Evolutionary conservation across 352 stramenopile species (phyloP), one percentile per base, ranked within the genome.

Genomic region (Phytophthora cactorum): DNA sequence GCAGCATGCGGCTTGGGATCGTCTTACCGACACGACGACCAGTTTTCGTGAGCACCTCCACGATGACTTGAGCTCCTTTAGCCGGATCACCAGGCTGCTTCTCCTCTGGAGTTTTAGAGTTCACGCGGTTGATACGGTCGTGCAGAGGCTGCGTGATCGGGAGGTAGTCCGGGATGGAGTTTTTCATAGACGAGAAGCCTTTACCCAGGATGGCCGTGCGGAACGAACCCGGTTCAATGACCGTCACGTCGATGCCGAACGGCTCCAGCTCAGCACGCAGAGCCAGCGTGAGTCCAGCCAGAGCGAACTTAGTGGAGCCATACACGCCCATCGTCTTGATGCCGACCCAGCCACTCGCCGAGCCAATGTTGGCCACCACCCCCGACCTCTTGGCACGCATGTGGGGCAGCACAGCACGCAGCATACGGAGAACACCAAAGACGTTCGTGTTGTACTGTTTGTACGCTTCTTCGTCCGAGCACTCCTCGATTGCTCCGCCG

Each of bases 211-310:
- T 76, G 7, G 58, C 59, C 3, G 77, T 85, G 27, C 77, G 71
- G 63, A 85, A 82, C 31, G 68, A 74, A n/a, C 77, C 72, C 17
- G 76, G 76, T 44, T 85, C 77, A 47, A 85, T 75, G 53, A 77
- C 74, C 3, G 69, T 81, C 29, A 82, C 74, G 7, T 85, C 72
- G 46, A 84, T 84, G 36, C 59, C 55, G n/a, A 84, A 72, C 11
- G 65, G 57, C 44, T 70, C 63, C 0, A 84, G 55, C 51, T 84
- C 77, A 25, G 55, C 43, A 6, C 59, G 65, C 22, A 84, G 44
- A 9, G 70, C 67, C 60, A 82, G 29, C 0, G 74, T 71, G 25
- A 84, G 56, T 12, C 73, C 73, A 5, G 74, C 77, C 1, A 82
- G 46, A 4, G 77, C 77, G 56, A 82, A 81, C 14, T 84, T 84